These are phyloP conservation scores for Cyclotella distinguenda DNA, from an alignment of 108 stramenopile species.

Conservation along the genomic window DNA sequence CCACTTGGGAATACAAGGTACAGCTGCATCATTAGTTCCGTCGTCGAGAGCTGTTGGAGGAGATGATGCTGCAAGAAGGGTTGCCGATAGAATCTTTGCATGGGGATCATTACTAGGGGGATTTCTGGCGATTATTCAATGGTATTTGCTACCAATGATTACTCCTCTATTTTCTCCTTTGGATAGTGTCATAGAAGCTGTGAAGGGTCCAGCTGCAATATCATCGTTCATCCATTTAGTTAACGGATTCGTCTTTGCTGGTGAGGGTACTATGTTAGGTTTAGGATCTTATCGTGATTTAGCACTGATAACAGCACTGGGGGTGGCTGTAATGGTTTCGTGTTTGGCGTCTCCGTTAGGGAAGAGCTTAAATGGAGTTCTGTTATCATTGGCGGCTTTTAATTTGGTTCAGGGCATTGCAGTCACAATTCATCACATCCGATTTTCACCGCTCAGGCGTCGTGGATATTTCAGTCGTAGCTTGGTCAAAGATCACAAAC, in stretches of 20 bases:
- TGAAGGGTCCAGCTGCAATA: constrained; percentile 61
- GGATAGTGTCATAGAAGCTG: constrained; percentile 70
- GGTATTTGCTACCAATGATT: constrained; percentile 51
- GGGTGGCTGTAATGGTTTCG: constrained; percentile 54
- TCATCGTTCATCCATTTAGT: constrained; percentile 66
- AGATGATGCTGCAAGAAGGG: constrained; percentile 52
- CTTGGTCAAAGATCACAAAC: too few species aligned
- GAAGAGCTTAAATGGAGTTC: constrained; percentile 63
- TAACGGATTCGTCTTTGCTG: constrained; percentile 76
- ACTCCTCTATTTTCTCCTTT: constrained; percentile 74
- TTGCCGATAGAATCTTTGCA: constrained; percentile 71
- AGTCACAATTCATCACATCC: constrained; percentile 64
- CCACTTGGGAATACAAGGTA: constrained; percentile 67
- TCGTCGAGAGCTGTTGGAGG: constrained; percentile 52
- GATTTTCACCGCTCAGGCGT: constrained; percentile 58
- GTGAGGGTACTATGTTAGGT: constrained; percentile 81
- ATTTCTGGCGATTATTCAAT: constrained; percentile 54
- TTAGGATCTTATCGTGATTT: constrained; percentile 59
- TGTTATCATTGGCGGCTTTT: constrained; percentile 62
- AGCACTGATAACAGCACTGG: constrained; percentile 56
- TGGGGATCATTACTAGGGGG: constrained; percentile 68
- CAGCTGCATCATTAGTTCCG: constrained; percentile 73
- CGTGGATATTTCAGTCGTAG: constrained; percentile 25
- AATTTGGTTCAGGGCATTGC: constrained; percentile 57
- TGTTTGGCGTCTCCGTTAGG: constrained; percentile 61